Base-by-base conservation (phyloP, 2,329 filamentous ascomycete species). In the Fusarium sp. region DNA sequence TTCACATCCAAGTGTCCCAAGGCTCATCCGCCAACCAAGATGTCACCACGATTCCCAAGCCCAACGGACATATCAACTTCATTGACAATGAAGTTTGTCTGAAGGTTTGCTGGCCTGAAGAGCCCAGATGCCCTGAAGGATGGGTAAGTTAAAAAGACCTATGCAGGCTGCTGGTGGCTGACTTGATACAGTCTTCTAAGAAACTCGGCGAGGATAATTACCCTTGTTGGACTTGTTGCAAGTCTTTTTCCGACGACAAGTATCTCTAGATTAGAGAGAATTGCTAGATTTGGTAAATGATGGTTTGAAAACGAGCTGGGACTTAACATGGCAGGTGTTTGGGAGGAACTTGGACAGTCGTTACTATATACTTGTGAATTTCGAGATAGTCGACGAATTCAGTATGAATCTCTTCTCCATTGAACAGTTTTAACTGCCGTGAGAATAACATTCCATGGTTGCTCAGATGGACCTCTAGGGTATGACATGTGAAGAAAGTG, bases 221-320 rank as follows among this genome's bases (percentile, higher is more conserved):
- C 0, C 24, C 58, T 10, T 71, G 69, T 60, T 71, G 69, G 69
- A 69, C 59, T 8, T 71, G 69, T 40, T 71, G 69, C 40, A 59
- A 52, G 43, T 11, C 18, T 1, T 20, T 42, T 8, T 24, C 18
- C 0, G 16, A 49, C 0, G 22, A 42, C 6, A 24, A 47, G 1
- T 43, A 68, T 3, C 47, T 71, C 6, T 53, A 32, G 22, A 32
- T 34, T 6, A 12, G 0, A 6, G 2, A 0, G 4, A 3, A 32
- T 20, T 20, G 8, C 8, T 22, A 3, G 11, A 22, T 0, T 16
- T 16, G 6, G 2, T 12, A 0, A 32, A 18, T 15, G 7, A 18
- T 9, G 4, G 7, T n/a, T 8, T n/a, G 29, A 14, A 32, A 16
- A 5, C 15, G 16, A 34, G 15, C 4, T 16, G 0, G 15, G 15